These are phyloP conservation scores for Colletotrichum salicis DNA, from an alignment of 2,329 filamentous ascomycete genomes.

Conservation along the genomic window DNA sequence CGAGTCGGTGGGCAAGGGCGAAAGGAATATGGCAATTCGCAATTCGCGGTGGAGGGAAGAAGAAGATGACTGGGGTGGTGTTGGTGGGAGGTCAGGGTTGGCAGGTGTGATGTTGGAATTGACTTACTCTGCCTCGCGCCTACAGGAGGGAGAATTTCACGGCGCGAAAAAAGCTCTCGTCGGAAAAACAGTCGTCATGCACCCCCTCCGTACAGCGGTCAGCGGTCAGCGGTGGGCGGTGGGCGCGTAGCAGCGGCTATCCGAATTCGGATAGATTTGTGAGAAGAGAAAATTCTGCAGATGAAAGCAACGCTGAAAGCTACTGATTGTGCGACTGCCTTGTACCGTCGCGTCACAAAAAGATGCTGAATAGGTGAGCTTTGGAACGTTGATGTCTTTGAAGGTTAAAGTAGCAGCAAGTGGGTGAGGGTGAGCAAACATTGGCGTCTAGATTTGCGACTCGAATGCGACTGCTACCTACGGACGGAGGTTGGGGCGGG, in stretches of 20 bases:
- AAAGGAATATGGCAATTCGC: constrained; percentile 27
- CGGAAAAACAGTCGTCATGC: constrained; percentile 30
- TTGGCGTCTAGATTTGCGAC: background rate
- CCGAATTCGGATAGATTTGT: constrained; percentile 4
- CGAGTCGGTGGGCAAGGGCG: constrained; percentile 8
- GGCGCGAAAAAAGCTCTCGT: constrained; percentile 16
- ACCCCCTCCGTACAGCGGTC: background rate
- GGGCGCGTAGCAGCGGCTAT: constrained; percentile 9
- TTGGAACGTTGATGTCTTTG: constrained; percentile 2
- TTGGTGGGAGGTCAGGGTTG: constrained; percentile 15
- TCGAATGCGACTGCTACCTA: background rate
- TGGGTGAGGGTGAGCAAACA: background rate
- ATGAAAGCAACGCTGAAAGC: background rate
- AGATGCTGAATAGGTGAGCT: background rate
- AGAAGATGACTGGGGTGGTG: background rate
- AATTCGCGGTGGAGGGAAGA: constrained; percentile 8
- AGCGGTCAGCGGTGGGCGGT: background rate
- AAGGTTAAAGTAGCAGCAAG: background rate
- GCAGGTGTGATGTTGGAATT: constrained; percentile 11
- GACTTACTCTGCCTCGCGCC: constrained; percentile 8
- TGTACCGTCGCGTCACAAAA: background rate
- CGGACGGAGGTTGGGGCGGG: constrained; percentile 7
- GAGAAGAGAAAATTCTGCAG: background rate
- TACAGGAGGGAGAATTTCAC: constrained; percentile 28
- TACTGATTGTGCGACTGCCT: background rate